Evolutionary conservation across 139 green algal genomes (phyloP).

Genomic region (Chlamydomonas schloesseri): DNA sequence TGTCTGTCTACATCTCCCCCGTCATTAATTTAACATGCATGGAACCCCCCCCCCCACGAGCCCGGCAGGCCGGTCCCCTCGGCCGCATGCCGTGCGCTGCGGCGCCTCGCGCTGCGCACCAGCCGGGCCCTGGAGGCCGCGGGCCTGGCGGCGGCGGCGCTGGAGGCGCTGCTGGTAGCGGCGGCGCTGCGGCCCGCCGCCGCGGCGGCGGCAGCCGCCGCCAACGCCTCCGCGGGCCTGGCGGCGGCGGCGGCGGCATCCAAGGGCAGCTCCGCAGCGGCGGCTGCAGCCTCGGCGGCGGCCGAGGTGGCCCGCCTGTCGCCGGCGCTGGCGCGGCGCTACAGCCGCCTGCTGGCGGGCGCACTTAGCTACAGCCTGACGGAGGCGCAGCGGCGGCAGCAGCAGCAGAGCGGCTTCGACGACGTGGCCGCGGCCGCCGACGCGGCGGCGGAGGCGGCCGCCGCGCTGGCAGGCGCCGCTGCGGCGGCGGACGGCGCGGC

Average conservation of each 20-base stretch:
- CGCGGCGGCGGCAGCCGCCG: background rate
- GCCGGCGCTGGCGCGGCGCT: constrained; percentile 7
- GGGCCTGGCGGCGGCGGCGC: constrained; percentile 48
- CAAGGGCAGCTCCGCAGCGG: no score
- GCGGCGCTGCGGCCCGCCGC: constrained; percentile 36
- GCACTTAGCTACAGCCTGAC: constrained; percentile 10
- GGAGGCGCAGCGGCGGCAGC: constrained; percentile 22
- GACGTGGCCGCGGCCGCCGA: background rate
- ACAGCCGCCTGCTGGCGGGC: constrained; percentile 13
- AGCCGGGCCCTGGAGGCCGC: constrained; percentile 36
- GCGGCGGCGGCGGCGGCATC: background rate
- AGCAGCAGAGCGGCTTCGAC: background rate
- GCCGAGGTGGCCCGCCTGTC: background rate
- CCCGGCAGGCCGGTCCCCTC: background rate
- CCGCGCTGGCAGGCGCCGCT: background rate
- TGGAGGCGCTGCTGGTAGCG: constrained; percentile 55
- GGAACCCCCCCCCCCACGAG: no score
- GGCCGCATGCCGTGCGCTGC: constrained; percentile 3
- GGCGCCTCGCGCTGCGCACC: constrained; percentile 21
- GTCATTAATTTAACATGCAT: no score
- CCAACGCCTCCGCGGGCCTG: background rate
- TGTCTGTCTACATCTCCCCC: no score
- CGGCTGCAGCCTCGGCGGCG: no score
- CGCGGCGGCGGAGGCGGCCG: background rate
- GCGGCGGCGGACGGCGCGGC: background rate